Evolutionary conservation across 2,329 filamentous ascomycete genomes (phyloP), one percentile per base, ranked within the genome.

Genomic region (Aspergillus sp.): DNA sequence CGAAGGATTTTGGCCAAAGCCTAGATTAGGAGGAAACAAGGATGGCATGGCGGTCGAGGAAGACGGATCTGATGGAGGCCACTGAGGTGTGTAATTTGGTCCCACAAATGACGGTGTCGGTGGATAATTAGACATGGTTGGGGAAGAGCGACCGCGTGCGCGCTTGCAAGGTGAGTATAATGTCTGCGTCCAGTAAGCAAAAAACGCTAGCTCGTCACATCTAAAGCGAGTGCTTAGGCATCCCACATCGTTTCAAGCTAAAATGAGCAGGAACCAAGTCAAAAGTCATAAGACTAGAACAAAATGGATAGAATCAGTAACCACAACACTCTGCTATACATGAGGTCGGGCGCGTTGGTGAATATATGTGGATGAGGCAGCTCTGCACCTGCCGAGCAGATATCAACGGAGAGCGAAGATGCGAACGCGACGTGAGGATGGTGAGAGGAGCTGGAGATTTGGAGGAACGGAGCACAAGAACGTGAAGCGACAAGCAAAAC

Each of bases 91-190:
- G 60, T 77, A 74, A 61, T 66, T 41, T 60, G 70, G 65, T 30
- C 70, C 73, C 61, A 78, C 78, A 66, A 79, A 82, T 15, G 78
- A 71, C 41, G 80, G 77, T 48, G 75, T 75, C 61, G 74, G 71
- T 58, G 78, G 78, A 71, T 83, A 81, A 61, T 80, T 77, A 53
- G 81, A 79, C 81, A 83, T 83, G 53, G 56, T 71, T 23, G 41
- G 44, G 42, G 52, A 32, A 58, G 15, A 25, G 52, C 13, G 27
- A 19, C 39, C 19, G 52, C 42, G 54, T 44, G 17, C 51, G 38
- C 32, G 38, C 25, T 41, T 21, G 27, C 49, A 21, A 41, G 17
- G 30, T 53, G 19, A 19, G 8, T 17, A 36, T 13, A 23, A 23
- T 32, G 21, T 58, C 52, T 61, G 54, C 27, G 38, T 19, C 21